Conservation (phyloP, 2,329 filamentous ascomycete species). For the Torrubiella hemipterigena region DNA sequence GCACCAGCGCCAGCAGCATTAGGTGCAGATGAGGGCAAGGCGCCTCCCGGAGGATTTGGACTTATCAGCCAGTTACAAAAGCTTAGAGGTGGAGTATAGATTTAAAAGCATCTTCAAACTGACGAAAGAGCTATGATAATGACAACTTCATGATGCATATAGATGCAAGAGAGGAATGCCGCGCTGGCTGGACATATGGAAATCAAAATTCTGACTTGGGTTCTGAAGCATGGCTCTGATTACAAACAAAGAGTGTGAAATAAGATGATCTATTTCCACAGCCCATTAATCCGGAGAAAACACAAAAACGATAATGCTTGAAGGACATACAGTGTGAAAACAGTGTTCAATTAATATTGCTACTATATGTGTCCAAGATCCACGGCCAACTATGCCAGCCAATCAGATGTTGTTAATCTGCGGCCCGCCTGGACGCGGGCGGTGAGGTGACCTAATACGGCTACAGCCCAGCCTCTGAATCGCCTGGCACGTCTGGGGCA, state of each 20-base stretch:
- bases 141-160: too few relatives aligned
- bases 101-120: not conserved
- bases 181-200: too few relatives aligned
- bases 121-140: too few relatives aligned
- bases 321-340: too few relatives aligned
- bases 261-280: too few relatives aligned
- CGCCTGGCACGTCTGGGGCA: constrained; percentile 4
- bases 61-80: constrained; percentile 53
- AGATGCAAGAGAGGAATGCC: not conserved
- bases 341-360: not conserved
- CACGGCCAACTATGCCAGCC: constrained; percentile 2
- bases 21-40: constrained; percentile 11
- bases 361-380: too few relatives aligned
- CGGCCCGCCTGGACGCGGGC: constrained; percentile 4
- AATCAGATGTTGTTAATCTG: constrained; percentile 4
- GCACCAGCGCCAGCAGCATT: too few relatives aligned
- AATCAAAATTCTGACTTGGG: too few relatives aligned
- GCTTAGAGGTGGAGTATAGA: constrained; percentile 39
- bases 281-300: too few relatives aligned
- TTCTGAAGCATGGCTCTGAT: too few relatives aligned
- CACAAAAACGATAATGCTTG: too few relatives aligned
- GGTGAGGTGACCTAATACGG: constrained; percentile 7
- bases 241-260: too few relatives aligned
- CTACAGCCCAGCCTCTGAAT: constrained; percentile 2
- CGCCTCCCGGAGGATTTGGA: constrained; percentile 39